Conservation (phyloP, 805 yeast genomes). For the Wickerhamiella allomyrinae region DNA sequence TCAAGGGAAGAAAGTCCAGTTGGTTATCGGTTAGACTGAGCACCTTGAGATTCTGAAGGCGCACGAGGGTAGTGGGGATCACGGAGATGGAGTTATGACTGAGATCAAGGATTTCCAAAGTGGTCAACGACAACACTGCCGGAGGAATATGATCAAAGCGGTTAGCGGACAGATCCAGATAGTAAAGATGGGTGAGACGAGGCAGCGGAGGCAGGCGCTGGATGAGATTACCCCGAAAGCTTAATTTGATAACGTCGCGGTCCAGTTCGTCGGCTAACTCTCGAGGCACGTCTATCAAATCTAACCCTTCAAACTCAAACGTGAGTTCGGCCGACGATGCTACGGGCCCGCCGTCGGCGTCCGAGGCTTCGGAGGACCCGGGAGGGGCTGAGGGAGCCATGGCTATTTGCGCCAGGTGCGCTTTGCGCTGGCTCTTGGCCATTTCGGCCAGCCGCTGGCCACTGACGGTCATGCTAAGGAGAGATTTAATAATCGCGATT, state of each 20-base stretch:
- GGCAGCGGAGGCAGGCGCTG: slow-evolving; percentile 34
- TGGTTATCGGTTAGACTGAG: slow-evolving; percentile 48
- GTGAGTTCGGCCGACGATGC: slow-evolving; percentile 1
- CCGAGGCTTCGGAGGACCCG: too few species aligned
- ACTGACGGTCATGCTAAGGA: background rate
- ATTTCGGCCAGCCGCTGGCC: slow-evolving; percentile 1
- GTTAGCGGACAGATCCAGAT: slow-evolving; percentile 55
- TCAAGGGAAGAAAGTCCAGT: slow-evolving; percentile 40
- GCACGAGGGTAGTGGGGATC: slow-evolving; percentile 33
- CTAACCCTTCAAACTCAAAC: slow-evolving; percentile 6
- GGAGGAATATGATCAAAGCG: slow-evolving; percentile 39
- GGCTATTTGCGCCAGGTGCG: background rate
- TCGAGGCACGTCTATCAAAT: slow-evolving; percentile 3
- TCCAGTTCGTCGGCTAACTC: slow-evolving; percentile 6
- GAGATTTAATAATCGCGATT: background rate
- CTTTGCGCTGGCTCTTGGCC: slow-evolving; percentile 1
- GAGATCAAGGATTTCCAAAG: slow-evolving; percentile 52
- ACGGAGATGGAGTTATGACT: slow-evolving; percentile 39
- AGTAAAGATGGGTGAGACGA: slow-evolving; percentile 33
- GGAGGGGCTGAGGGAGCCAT: too few species aligned
- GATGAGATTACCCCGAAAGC: slow-evolving; percentile 40
- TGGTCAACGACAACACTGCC: slow-evolving; percentile 23
- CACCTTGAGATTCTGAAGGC: slow-evolving; percentile 31
- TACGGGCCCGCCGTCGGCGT: too few species aligned
- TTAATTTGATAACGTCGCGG: slow-evolving; percentile 26